Conservation (phyloP, 2,329 filamentous ascomycete species). For the Hymenoscyphus infarciens region DNA sequence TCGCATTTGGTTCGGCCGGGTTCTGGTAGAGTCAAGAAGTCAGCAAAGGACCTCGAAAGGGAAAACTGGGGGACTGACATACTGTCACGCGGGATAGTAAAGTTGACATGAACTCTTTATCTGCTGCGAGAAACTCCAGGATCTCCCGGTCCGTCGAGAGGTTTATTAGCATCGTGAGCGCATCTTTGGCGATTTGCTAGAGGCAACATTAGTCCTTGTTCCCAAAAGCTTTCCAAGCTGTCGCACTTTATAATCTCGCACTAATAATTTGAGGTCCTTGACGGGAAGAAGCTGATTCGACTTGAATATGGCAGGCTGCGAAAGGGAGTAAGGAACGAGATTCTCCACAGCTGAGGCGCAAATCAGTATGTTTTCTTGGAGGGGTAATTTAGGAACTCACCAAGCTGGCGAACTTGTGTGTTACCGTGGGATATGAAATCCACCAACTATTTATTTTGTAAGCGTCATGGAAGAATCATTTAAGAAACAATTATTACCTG, state of each 20-base stretch:
- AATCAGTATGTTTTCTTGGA: conserved; percentile 22
- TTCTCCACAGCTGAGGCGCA: conserved; percentile 67
- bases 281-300: conserved; percentile 71
- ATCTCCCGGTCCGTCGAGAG: conserved; percentile 74
- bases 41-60: neutral
- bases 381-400: conserved; percentile 41
- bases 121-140: conserved; percentile 66
- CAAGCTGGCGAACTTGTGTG: conserved; percentile 80
- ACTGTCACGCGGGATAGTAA: conserved; percentile 71
- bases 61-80: conserved; percentile 49
- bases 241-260: conserved; percentile 76
- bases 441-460: conserved; percentile 60
- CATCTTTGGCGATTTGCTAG: conserved; percentile 88
- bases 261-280: conserved; percentile 80
- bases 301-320: conserved; percentile 81
- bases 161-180: conserved; percentile 85
- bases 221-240: neutral
- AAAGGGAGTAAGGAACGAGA: conserved; percentile 74
- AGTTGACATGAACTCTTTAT: conserved; percentile 76
- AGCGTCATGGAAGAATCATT: conserved; percentile 4
- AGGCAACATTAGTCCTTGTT: conserved; percentile 16
- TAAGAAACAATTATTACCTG: conserved; percentile 50
- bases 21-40: conserved; percentile 45
- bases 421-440: conserved; percentile 92
- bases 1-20: conserved; percentile 73